A percentile compares a stretch with the other conserved stretches of the same genome.
These are phyloP conservation scores for Solanum peruvianum DNA, from an alignment of 257 asterid genomes.

Conservation along the genomic window DNA sequence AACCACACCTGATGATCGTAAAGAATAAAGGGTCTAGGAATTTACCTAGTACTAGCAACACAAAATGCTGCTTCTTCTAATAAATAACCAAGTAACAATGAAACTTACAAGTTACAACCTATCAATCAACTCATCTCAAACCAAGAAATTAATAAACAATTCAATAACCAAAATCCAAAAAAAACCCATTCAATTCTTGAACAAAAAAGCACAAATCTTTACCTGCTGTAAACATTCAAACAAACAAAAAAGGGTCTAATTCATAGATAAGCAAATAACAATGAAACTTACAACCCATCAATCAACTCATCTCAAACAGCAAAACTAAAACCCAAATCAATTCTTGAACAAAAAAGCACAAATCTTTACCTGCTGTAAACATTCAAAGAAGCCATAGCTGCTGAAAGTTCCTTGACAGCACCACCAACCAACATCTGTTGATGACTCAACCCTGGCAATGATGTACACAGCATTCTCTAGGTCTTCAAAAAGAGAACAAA, in stretches of 20 bases:
- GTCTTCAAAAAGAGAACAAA: constrained; percentile 1
- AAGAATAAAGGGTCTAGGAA: constrained; percentile 54
- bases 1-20: constrained; percentile 64
- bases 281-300: background rate
- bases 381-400: constrained; percentile 19
- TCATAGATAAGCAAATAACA: constrained; percentile 18
- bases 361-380: constrained; percentile 42
- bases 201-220: constrained; percentile 7
- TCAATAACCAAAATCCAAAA: constrained; percentile 1
- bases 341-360: constrained; percentile 1
- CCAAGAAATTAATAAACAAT: background rate
- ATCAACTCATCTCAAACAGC: background rate
- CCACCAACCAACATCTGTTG: constrained; percentile 18
- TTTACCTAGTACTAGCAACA: constrained; percentile 31
- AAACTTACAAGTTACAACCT: background rate
- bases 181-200: constrained; percentile 3
- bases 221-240: constrained; percentile 42
- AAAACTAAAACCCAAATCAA: background rate
- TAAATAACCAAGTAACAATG: constrained; percentile 7
- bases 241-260: background rate
- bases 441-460: constrained; percentile 27
- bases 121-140: background rate
- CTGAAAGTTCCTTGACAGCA: constrained; percentile 21
- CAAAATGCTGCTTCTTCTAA: constrained; percentile 31
- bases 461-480: constrained; percentile 31